Evolutionary conservation across 2,329 filamentous ascomycete genomes (phyloP), one percentile per base, ranked within the genome.

Genomic region (Colletotrichum scovillei): DNA sequence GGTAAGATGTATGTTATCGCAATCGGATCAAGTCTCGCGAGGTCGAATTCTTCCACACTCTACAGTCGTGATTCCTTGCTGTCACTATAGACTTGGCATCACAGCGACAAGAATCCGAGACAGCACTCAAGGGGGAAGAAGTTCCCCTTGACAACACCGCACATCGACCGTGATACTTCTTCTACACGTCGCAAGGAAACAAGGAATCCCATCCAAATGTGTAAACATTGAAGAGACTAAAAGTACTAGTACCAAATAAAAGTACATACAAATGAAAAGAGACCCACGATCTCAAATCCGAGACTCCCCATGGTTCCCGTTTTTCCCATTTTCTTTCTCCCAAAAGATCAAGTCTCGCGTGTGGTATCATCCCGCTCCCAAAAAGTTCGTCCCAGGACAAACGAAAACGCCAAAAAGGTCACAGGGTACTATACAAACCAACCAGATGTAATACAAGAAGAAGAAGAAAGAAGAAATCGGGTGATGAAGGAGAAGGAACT

Each of bases 281-380:
- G 26, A 26, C 2, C 32, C 22, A 49, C n/a, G 1, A n/a, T 38
- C 46, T 9, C 14, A 28, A 52, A 19, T 16, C 24, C 22, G 63
- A 56, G 63, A 65, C 52, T 56, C 63, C 30, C 19, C 30, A 49
- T 65, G 22, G 42, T 4, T 49, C 42, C 64, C 38, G 69, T 69
- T 26, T 46, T 53, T 19, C 12, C 69, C 63, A 38, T 19, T 22
- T 28, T 35, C 24, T 19, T 35, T 35, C 19, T 19, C 1, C 4
- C 4, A 63, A 63, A 35, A 58, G 12, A 42, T 3, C 6, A 35
- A 35, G 11, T 57, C 49, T 69, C 16, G 64, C 42, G 16, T 56
- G n/a, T 72, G 69, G 69, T 72, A 72, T 72, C 69, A 72, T 72
- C 66, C 68, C 56, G 53, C 42, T 60, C 63, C 58, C 57, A 57